Evolutionary conservation across 192 early-diverging fungal species (phyloP), one percentile per base, ranked within the genome.

Genomic region (Coemansia sp.): DNA sequence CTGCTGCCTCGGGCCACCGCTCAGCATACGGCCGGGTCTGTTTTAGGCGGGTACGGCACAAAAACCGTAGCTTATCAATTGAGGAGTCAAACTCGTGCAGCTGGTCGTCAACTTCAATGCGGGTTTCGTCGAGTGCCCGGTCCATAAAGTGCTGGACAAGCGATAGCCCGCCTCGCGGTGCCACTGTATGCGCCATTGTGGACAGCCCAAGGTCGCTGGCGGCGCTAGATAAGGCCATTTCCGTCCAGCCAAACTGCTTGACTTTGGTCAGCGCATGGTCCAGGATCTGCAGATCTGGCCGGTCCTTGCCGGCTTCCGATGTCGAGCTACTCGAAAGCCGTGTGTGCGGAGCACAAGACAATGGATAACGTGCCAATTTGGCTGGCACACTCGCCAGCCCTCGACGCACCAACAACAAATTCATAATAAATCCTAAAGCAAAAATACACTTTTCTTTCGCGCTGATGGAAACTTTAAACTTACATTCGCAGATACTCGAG

Each of bases 81-180:
- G 77, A 59, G 26, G 65, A 53, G 12, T 74, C 47, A 15, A 71
- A 64, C 40, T 75, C 75, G 61, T 79, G 70, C 31, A 79, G 57
- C 48, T 89, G 63, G 46, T 84, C 82, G 48, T 84, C 79, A 53
- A 87, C 73, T 48, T 90, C 86, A 8, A 71, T 61, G 8, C 77
- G 55, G 33, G 89, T 82, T 4, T 83, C 65, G 50, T 74, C 65
- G 5, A 85, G 78, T 10, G 83, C 80, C 14, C 85, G 81, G 52
- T 83, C 62, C 64, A 97, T 68, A 59, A 92, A 93, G 59, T 86
- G 85, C 21, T 84, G 81, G 30, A 94, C 80, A 42, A 97, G 65
- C 14, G 86, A 86, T 6, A 86, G 68, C 13, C 79, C 80, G 6
- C 90, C 91, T 3, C 78, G 64, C 1, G 80, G 72, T 39, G 83